Evolutionary conservation across 495 filamentous ascomycete genomes (phyloP).

Genomic region (Lasiosphaeria ovina): DNA sequence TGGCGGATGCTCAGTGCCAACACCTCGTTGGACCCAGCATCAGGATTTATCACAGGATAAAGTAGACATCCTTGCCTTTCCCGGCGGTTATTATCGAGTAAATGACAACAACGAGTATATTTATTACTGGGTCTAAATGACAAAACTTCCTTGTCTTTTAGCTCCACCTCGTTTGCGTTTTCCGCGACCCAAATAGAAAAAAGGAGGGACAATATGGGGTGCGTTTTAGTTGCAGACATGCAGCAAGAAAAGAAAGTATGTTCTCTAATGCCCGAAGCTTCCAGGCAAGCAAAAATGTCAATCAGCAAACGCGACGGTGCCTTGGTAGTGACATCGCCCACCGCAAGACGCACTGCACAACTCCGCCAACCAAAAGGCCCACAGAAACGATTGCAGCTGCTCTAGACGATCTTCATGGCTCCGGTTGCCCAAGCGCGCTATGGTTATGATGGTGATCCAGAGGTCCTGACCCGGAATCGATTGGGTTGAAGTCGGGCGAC

Average conservation of each 20-base stretch:
- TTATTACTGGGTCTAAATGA: too few species aligned
- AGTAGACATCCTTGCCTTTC: too few species aligned
- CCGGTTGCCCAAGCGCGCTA: conserved; percentile 1
- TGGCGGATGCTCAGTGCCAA: too few species aligned
- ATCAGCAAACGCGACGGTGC: neutral
- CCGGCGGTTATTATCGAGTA: too few species aligned
- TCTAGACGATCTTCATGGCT: neutral
- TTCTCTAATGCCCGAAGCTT: neutral
- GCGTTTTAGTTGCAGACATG: neutral
- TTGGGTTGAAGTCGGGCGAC: conserved; percentile 16
- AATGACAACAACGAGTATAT: too few species aligned
- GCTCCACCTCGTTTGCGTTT: neutral
- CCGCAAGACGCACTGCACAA: too few species aligned
- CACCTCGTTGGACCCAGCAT: too few species aligned
- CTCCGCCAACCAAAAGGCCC: too few species aligned
- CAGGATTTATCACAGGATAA: too few species aligned
- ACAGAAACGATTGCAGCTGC: too few species aligned
- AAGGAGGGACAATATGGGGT: neutral
- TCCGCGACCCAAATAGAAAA: neutral
- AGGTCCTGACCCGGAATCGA: conserved; percentile 22
- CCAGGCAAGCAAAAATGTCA: neutral
- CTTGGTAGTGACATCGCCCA: neutral
- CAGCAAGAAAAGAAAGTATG: conserved; percentile 1
- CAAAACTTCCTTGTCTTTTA: neutral
- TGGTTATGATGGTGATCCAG: conserved; percentile 31